These are phyloP conservation scores for Aspergillus baeticus DNA, from an alignment of 495 filamentous ascomycete species.

Conservation along the genomic window DNA sequence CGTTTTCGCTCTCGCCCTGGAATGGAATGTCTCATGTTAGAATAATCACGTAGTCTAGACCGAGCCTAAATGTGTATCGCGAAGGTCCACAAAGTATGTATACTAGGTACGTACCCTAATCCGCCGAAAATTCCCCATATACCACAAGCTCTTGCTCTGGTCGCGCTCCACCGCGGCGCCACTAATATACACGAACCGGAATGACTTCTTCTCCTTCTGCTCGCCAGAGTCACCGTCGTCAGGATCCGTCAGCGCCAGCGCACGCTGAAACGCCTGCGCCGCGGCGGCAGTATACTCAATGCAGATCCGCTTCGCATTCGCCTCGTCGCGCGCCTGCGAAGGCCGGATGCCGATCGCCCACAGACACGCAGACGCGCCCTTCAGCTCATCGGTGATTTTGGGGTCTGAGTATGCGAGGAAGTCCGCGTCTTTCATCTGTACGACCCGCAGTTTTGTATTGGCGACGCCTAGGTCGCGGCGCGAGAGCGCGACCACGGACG, in stretches of 20 bases:
- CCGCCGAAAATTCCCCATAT: conserved; percentile 39
- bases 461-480: conserved; percentile 36
- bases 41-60: neutral
- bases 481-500: conserved; percentile 48
- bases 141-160: conserved; percentile 40
- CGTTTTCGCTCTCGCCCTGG: conserved; percentile 43
- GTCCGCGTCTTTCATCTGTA: conserved; percentile 37
- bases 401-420: conserved; percentile 42
- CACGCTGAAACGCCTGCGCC: conserved; percentile 36
- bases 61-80: neutral
- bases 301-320: conserved; percentile 28
- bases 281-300: conserved; percentile 46
- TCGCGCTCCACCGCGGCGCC: conserved; percentile 47
- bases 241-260: neutral
- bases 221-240: neutral
- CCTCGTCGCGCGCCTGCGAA: conserved; percentile 13
- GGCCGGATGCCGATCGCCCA: conserved; percentile 35
- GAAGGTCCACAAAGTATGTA: no score
- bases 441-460: conserved; percentile 40
- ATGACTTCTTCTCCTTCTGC: conserved; percentile 22
- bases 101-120: conserved; percentile 37
- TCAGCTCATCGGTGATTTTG: conserved; percentile 33
- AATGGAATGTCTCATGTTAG: neutral
- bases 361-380: conserved; percentile 52
- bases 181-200: conserved; percentile 54